Base-by-base conservation (phyloP, 1,284 basidiomycete genomes). In the Rhizopogon hawkerae region DNA sequence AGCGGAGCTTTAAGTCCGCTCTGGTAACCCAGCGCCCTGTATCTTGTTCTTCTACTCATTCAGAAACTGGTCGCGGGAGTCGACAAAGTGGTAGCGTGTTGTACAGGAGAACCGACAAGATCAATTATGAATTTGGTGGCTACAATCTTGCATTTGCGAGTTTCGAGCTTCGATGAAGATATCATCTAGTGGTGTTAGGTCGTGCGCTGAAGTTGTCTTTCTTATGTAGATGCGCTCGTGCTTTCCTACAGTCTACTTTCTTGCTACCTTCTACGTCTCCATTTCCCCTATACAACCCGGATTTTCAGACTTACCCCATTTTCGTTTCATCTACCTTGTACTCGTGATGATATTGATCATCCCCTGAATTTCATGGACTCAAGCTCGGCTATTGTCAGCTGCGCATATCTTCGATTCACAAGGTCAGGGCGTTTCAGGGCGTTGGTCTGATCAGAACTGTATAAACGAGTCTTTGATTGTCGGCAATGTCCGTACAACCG, bases 91-190 rank as follows among this genome's bases (percentile, higher is more conserved):
- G 49, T 38, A 51, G 54, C 38, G 52, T 53, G 36, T 44, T 48
- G 3, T 89, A 88, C 65, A 79, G 72, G 58, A 77, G 93, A 57
- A 95, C 89, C 49, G 95, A 98, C 72, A 89, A 96, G 66, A 98
- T 98, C 67, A 90, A 95, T 63, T 98, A 98, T 74, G 93, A 96
- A 68, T 94, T 98, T 65, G 90, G 90, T 47, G 91, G 89, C 46
- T 98, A 98, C 67, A 91, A 95, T 67, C 75, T 98, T 54, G 89
- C 93, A 34, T 98, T 93, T 66, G 88, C 89, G 33, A 92, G 85
- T 66, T 94, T 93, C 67, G 89, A 93, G 64, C 56, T 71, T 51
- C 61, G 65, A 54, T 69, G 59, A 72, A 50, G 48, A 42, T 34
- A 13, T 33, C 16, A 33, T 39, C 38, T 45, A 48, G 29, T 52